These are phyloP conservation scores for Alternaria viburni DNA, from an alignment of 2,329 filamentous ascomycete species.

Conservation along the genomic window DNA sequence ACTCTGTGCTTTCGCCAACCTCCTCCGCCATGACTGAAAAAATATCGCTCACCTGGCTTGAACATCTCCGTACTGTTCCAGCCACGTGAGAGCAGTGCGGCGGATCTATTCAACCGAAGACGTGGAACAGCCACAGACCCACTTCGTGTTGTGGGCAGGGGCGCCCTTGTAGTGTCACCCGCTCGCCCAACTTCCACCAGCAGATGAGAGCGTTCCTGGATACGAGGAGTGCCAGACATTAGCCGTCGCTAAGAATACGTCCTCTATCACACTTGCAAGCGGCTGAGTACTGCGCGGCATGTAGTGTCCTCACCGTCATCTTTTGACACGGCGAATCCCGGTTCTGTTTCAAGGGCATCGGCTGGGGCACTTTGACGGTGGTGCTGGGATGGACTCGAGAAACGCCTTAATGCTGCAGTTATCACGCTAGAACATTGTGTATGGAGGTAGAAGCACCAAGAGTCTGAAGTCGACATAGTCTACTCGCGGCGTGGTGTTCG, in stretches of 20 bases:
- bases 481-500: conserved; percentile 19
- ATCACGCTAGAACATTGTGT: neutral
- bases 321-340: neutral
- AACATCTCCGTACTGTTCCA: conserved; percentile 17
- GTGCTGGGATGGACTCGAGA: neutral
- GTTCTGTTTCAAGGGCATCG: neutral
- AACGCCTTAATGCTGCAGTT: neutral
- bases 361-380: conserved; percentile 1
- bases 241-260: conserved; percentile 22
- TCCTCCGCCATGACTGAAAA: conserved; percentile 23
- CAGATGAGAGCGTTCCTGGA: conserved; percentile 32
- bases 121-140: conserved; percentile 33
- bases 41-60: conserved; percentile 7
- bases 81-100: conserved; percentile 44
- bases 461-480: conserved; percentile 5
- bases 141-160: conserved; percentile 31
- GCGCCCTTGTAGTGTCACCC: conserved; percentile 35
- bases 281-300: neutral
- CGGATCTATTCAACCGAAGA: conserved; percentile 30
- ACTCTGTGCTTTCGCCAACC: conserved; percentile 19
- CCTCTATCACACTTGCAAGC: neutral
- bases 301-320: neutral
- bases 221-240: conserved; percentile 16
- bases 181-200: conserved; percentile 27
- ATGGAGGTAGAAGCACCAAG: neutral